These are phyloP conservation scores for Epichloe coenophiala DNA, from an alignment of 2,329 filamentous ascomycete species.

Conservation along the genomic window DNA sequence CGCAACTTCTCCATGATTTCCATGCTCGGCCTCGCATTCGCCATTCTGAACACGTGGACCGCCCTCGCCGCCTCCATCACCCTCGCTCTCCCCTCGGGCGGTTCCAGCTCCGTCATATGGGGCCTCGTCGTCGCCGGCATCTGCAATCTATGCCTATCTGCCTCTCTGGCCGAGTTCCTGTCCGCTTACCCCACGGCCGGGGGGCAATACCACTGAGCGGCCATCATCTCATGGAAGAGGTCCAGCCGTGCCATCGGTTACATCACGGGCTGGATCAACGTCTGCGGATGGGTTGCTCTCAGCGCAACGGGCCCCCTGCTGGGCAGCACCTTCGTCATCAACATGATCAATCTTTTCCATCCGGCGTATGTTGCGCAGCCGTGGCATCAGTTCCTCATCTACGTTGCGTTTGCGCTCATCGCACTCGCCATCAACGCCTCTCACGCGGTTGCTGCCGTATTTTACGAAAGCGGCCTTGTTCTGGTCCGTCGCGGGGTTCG, in stretches of 20 bases:
- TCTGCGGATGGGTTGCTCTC: conserved; percentile 58
- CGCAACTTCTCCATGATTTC: conserved; percentile 35
- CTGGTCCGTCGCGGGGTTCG: conserved; percentile 57
- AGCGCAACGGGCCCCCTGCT: conserved; percentile 53
- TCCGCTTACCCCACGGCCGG: conserved; percentile 35
- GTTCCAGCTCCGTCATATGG: conserved; percentile 60
- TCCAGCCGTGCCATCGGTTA: conserved; percentile 53
- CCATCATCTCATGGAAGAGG: conserved; percentile 44
- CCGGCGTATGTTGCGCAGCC: conserved; percentile 40
- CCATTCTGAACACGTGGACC: conserved; percentile 37
- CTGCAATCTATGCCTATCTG: conserved; percentile 57
- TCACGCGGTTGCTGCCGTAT: conserved; percentile 40
- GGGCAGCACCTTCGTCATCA: conserved; percentile 52
- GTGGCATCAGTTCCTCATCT: conserved; percentile 65
- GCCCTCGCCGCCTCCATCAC: conserved; percentile 33
- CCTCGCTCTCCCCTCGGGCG: conserved; percentile 52
- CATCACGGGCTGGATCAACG: conserved; percentile 61
- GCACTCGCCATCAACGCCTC: conserved; percentile 53
- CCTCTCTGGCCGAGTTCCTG: conserved; percentile 58
- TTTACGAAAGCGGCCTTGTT: conserved; percentile 50
- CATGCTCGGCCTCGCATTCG: conserved; percentile 26
- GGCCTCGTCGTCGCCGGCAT: conserved; percentile 49
- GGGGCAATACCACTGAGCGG: conserved; percentile 57
- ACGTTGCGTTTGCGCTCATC: conserved; percentile 47
- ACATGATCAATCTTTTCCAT: conserved; percentile 49